phyloP scores from a whole-genome alignment of 768 basidiomycete genomes.

The Xanthoconium purpureum region DNA sequence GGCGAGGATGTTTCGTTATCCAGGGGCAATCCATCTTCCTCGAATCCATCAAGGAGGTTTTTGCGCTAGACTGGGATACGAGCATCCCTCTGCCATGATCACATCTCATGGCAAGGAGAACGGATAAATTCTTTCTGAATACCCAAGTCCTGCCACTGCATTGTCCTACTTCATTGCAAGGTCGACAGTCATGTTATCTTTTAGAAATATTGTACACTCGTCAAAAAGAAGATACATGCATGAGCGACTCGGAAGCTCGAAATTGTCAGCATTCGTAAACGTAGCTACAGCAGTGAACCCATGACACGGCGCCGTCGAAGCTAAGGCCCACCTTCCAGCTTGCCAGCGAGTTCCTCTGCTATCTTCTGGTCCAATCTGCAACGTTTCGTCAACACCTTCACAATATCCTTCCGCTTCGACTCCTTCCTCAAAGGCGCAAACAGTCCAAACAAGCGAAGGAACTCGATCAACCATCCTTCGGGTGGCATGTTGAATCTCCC shows the following conservation, averaged over 20 bases:
- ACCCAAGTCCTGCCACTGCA: background rate
- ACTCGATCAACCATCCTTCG: slow-evolving; percentile 23
- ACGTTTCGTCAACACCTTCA: slow-evolving; percentile 29
- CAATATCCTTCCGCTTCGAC: slow-evolving; percentile 22
- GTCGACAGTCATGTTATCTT: background rate
- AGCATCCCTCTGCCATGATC: background rate
- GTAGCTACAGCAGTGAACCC: background rate
- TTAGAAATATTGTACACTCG: background rate
- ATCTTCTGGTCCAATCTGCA: slow-evolving; percentile 21
- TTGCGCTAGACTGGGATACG: background rate
- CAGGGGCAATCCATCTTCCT: background rate
- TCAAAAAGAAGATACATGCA: slow-evolving; percentile 5
- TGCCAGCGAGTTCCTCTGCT: slow-evolving; percentile 22
- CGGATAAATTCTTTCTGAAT: background rate
- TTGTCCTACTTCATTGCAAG: background rate
- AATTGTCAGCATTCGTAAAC: background rate
- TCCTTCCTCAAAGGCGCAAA: slow-evolving; percentile 23
- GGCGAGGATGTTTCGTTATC: background rate
- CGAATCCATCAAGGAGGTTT: background rate
- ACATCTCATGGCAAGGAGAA: background rate
- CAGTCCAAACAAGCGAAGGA: slow-evolving; percentile 25
- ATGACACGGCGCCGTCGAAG: background rate
- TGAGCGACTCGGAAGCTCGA: background rate
- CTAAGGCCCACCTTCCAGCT: slow-evolving; percentile 9
- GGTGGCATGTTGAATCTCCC: slow-evolving; percentile 27